phyloP scores from a whole-genome alignment of 768 basidiomycete genomes.

The Suillus discolor region DNA sequence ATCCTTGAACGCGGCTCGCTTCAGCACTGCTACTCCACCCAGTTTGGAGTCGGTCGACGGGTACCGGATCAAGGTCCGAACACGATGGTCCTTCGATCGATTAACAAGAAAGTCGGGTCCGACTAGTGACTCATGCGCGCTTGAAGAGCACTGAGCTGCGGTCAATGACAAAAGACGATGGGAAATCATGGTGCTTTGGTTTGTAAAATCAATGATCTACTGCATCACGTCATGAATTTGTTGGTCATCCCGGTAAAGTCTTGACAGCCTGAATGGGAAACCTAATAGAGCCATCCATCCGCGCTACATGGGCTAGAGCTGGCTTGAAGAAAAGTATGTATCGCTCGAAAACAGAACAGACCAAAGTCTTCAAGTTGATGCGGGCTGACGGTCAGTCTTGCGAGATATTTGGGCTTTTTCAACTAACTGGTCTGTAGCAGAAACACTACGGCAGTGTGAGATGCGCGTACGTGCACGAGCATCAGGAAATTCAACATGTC shows the following conservation, averaged over 20 bases:
- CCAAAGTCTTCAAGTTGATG: background rate
- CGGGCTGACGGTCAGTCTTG: background rate
- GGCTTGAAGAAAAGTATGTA: background rate
- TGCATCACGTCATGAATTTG: conserved; percentile 2
- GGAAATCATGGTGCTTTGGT: background rate
- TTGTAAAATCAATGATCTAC: background rate
- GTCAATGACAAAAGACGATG: background rate
- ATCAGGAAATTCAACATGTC: background rate
- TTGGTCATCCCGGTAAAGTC: background rate
- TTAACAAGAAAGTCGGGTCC: background rate
- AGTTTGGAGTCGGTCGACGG: background rate
- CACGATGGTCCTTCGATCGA: no score
- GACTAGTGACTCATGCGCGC: background rate
- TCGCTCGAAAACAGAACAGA: background rate
- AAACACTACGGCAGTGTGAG: background rate
- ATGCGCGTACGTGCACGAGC: background rate
- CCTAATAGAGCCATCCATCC: background rate
- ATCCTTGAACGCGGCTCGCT: background rate
- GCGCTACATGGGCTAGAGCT: background rate
- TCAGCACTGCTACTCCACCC: background rate
- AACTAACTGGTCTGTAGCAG: background rate
- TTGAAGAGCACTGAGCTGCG: background rate
- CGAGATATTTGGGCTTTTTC: background rate
- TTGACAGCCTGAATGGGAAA: background rate
- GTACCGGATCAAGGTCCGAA: background rate